Base-by-base conservation (phyloP, 2,329 filamentous ascomycete species). In the Rhexocercosporidium sp. region DNA sequence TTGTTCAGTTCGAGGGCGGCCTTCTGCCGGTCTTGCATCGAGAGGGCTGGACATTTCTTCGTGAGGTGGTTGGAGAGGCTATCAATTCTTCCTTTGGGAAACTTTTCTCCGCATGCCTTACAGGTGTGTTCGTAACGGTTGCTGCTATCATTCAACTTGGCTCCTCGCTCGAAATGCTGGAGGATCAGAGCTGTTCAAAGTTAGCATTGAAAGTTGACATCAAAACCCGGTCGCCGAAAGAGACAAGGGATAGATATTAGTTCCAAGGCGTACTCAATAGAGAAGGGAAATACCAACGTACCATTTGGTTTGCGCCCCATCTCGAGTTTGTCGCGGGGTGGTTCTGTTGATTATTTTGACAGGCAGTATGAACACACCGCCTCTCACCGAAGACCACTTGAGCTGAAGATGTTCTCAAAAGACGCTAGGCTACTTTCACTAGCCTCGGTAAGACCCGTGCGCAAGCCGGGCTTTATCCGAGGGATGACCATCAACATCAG, bases 101-200 rank as follows among this genome's bases (percentile, higher is more conserved):
- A 97, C 79, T 92, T 91, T 80, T 96, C 92, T 72, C 93, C 93
- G 78, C 93, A 97, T 72, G 89, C 86, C 79, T 92, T 95, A 86
- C 94, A 97, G 14, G 92, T 96, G 77, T 97, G 93, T 74, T 93
- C 90, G 77, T 97, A 97, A 66, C 94, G 89, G 79, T 97, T 97
- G 82, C 92, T 96, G 71, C 92, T 91, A 81, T 97, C 93, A 77
- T 91, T 89, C 75, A 97, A 86, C 81, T 97, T 97, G 46, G 88
- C 87, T 11, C 94, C 94, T 73, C 94, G 88, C 78, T 92, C 88
- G 79, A 97, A 97, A 83, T 93, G 96, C 80, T 95, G 89, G 79
- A 92, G 86, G 78, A 97, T 94, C 73, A 97, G 84, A 14, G 74
- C 75, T 76, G 59, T 65, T 20, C 20, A 51, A 39, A 63, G 41